Conservation (phyloP, 164 flowering plant genomes). For the Piper longum region DNA sequence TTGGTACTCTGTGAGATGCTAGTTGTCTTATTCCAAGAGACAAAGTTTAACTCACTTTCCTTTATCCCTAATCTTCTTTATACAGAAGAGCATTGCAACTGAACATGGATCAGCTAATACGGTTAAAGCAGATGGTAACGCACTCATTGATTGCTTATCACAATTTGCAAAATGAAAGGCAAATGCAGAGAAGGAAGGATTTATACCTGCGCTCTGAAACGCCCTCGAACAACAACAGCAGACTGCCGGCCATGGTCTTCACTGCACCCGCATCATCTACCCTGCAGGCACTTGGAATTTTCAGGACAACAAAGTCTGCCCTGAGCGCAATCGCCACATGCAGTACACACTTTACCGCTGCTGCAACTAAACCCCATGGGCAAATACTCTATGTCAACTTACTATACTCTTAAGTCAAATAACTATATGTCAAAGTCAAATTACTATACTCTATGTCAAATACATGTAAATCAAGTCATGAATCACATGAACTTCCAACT, state of each 20-base stretch:
- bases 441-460: neutral
- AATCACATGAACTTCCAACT: no score
- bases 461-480: neutral
- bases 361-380: constrained; percentile 15
- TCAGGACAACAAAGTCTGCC: constrained; percentile 40
- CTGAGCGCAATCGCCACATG: constrained; percentile 58
- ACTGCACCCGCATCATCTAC: constrained; percentile 57
- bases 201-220: constrained; percentile 33
- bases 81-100: neutral
- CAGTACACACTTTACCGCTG: constrained; percentile 70
- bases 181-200: constrained; percentile 14
- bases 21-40: neutral
- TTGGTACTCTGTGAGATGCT: neutral
- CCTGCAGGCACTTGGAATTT: constrained; percentile 37
- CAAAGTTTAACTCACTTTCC: neutral
- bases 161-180: constrained; percentile 31
- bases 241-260: constrained; percentile 31
- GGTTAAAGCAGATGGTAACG: constrained; percentile 36
- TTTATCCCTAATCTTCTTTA: no score
- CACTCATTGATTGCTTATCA: constrained; percentile 15
- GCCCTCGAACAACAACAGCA: constrained; percentile 17
- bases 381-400: no score
- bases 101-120: constrained; percentile 29
- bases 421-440: neutral
- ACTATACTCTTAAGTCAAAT: no score